A percentile compares a stretch with the other conserved stretches of the same genome.
Evolutionary conservation across 129 eudicot species (phyloP).

Genomic region (Tagetes patula): DNA sequence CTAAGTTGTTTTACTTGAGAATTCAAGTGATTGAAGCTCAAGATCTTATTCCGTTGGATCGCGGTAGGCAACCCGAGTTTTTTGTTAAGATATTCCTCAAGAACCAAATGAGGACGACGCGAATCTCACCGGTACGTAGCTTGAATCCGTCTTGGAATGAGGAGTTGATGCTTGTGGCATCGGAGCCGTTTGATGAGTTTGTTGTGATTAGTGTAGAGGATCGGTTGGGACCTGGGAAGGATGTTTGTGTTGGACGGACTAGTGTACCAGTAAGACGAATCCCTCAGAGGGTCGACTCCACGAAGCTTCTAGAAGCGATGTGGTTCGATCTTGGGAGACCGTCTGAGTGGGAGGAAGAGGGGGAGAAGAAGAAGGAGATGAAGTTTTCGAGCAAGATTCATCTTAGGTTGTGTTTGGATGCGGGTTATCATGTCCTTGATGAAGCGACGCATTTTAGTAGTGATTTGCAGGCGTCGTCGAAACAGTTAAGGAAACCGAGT

Average conservation of each 20-base stretch:
- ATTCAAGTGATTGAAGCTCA: constrained; percentile 82
- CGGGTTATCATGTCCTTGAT: constrained; percentile 89
- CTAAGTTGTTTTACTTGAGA: constrained; percentile 69
- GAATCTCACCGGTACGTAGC: constrained; percentile 44
- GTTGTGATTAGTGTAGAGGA: constrained; percentile 66
- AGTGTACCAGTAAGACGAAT: constrained; percentile 55
- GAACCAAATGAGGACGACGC: constrained; percentile 55
- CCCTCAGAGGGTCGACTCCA: constrained; percentile 47
- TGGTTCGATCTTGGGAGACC: constrained; percentile 66
- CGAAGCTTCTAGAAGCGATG: constrained; percentile 45
- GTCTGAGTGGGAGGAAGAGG: constrained; percentile 53
- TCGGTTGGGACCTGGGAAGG: constrained; percentile 63
- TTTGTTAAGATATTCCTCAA: constrained; percentile 55
- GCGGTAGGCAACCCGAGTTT: constrained; percentile 43
- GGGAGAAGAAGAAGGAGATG: constrained; percentile 60
- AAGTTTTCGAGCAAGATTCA: constrained; percentile 79
- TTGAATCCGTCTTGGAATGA: constrained; percentile 80
- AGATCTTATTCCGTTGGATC: constrained; percentile 74
- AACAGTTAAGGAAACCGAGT: constrained; percentile 52
- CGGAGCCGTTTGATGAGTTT: constrained; percentile 84
- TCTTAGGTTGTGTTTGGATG: constrained; percentile 60
- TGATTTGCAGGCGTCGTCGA: constrained; percentile 80
- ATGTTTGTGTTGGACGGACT: constrained; percentile 56
- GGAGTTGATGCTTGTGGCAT: constrained; percentile 79
- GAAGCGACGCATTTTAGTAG: constrained; percentile 85